Base-by-base conservation (phyloP, 495 filamentous ascomycete species). In the Apodospora peruviana region DNA sequence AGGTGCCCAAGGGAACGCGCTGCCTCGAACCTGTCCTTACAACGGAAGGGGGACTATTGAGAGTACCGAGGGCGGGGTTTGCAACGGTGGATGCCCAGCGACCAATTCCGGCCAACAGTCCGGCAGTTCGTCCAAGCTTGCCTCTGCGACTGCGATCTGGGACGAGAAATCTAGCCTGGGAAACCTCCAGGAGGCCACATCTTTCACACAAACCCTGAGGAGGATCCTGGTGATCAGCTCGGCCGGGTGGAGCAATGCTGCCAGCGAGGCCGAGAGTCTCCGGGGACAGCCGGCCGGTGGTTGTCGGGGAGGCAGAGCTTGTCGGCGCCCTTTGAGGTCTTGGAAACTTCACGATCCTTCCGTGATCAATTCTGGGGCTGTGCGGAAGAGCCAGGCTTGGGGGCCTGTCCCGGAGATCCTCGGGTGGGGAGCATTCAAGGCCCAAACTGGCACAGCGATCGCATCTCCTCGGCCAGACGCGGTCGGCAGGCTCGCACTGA, bases 381-480 rank as follows among this genome's bases (percentile, higher is more conserved):
- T 17, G 38, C 14, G 27, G 14, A 14, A 32, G 7, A 14, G 27
- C 14, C 27, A 32, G 27, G 14, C 27, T 32, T 32, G 27, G 32
- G 32, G 32, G 32, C 32, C 32, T 16, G 12, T 16, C 18, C 38
- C 38, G n/a, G n/a, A 40, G 3, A 3, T 16, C 38, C 19, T 40
- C 38, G 8, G 38, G 38, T 9, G 38, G 38, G 12, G 38, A 40
- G 18, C 38, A 40, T 1, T 40, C 38, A 17, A 40, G 38, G 19
- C 38, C 19, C 8, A 17, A 40, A 17, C n/a, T 9, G 10, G 19
- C n/a, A 9, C 38, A 40, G 12, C n/a, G 19, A 20, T 40, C 19
- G 38, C 38, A 40, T 40, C 18, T 40, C 9, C n/a, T 20, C n/a
- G 38, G 38, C 38, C 38, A 40, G 38, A 40, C 38, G 19, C 38